Base-by-base conservation (phyloP, 352 stramenopile species). In the Phytophthora pistaciae region DNA sequence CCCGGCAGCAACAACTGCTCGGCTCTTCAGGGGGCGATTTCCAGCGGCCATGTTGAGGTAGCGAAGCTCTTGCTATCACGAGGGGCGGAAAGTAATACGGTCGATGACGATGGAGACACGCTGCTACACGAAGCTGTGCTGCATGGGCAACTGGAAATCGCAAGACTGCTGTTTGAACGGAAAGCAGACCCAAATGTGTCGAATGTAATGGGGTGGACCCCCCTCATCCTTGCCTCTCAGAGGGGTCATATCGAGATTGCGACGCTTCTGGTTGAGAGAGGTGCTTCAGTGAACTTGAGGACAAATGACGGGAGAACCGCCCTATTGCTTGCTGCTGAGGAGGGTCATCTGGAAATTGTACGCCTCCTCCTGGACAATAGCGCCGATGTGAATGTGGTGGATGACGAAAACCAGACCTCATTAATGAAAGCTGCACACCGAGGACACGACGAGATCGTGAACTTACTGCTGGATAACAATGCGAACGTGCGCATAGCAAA, bases 361-460 rank as follows among this genome's bases (percentile, higher is more conserved):
- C 58, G 52, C 7, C 50, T 67, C 11, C 52, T 72, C 10, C 11
- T 72, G 27, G 65, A 72, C 18, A 33, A 63, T 21, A 31, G 33
- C n/a, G 65, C 65, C 18, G 40, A 29, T 53, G 49, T 60, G 5
- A 54, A 72, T 27, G 23, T 18, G 25, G 5, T 11, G 20, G 49
- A 66, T 18, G 55, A 25, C 16, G 40, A 66, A 0, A 46, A 56
- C 13, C 13, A 56, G 9, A 71, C 56, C 0, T 49, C 64, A 21
- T 44, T 71, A 14, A 66, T 66, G 56, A 60, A 60, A 52, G 64
- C 56, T 2, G 38, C 49, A 25, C 49, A 71, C 25, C 33, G 64
- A 31, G 64, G 48, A 5, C 29, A 66, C 52, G 64, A 71, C 16
- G 64, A 71, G n/a, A 71, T 66, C 5, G 46, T 71, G 18, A 36